A percentile compares a stretch with the other conserved stretches of the same genome.
Evolutionary conservation across 352 stramenopile species (phyloP).

Genomic region (Phytophthora nicotianae): DNA sequence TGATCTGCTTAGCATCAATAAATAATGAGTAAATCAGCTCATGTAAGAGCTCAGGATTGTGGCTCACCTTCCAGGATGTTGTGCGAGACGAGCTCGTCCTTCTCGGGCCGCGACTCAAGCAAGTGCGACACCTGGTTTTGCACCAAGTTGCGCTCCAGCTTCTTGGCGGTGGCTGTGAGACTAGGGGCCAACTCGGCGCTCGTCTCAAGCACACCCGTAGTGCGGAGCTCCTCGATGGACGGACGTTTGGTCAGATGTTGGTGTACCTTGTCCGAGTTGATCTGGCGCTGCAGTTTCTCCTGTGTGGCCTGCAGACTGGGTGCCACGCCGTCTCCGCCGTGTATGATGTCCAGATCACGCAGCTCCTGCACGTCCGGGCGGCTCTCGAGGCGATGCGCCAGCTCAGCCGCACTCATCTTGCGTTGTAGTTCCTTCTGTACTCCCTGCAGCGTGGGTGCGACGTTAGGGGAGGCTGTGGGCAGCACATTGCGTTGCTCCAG

Average conservation of each 20-base stretch:
- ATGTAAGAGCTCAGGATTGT: not conserved
- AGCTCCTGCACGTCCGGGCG: constrained; percentile 80
- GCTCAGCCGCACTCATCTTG: constrained; percentile 76
- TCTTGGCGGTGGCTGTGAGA: constrained; percentile 75
- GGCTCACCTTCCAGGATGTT: constrained; percentile 68
- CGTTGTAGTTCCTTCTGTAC: constrained; percentile 80
- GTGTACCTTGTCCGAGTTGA: constrained; percentile 76
- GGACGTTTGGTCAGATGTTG: constrained; percentile 78
- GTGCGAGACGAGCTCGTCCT: constrained; percentile 79
- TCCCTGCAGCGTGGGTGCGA: constrained; percentile 63
- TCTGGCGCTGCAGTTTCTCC: constrained; percentile 72
- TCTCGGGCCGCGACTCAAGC: constrained; percentile 76
- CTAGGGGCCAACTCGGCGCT: constrained; percentile 64
- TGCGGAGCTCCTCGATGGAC: constrained; percentile 60
- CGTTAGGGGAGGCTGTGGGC: constrained; percentile 40
- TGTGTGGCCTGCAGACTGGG: constrained; percentile 84
- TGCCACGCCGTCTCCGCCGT: constrained; percentile 62
- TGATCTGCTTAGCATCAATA: constrained; percentile 33
- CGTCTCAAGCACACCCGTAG: constrained; percentile 66
- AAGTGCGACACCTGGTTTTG: constrained; percentile 85
- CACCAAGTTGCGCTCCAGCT: constrained; percentile 77
- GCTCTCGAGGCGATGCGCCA: constrained; percentile 66
- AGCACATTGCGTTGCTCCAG: constrained; percentile 67
- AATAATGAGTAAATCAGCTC: not conserved
- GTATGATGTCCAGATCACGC: constrained; percentile 71